Evolutionary conservation across 2,329 filamentous ascomycete species (phyloP), one percentile per base, ranked within the genome.

Genomic region (Ceratocystis diversiconidia): DNA sequence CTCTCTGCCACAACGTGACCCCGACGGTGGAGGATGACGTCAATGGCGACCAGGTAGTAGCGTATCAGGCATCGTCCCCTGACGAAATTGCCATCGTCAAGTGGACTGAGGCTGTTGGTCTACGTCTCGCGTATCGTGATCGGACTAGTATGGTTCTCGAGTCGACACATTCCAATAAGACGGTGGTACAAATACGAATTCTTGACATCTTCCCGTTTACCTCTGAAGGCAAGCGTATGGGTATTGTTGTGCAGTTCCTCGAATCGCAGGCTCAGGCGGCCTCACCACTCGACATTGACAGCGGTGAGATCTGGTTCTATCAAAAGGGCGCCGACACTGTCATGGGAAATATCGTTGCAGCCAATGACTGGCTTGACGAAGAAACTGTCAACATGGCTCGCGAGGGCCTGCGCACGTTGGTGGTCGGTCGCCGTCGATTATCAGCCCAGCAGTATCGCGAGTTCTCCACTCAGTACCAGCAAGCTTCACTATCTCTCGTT

Each of bases 381-480:
- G 94, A 99, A 75, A 97, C 94, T 0, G 90, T 90, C n/a, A 99
- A 99, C 74, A 99, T 99, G 95, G 95, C 95, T 5, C 86, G 94
- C 61, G 95, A 99, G 79, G 94, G 94, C 48, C 79, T 99, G 62
- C 87, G 94, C 66, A 99, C 94, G 0, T 80, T 99, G 5, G 94
- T 99, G 5, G 88, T 99, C 30, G 95, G 94, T n/a, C 85, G 95
- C 60, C 96, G 94, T 74, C 87, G 85, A 70, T 79, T 99, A 5
- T 92, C 90, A 0, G 71, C 79, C 5, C 82, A 87, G 70, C 88
- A 92, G 70, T 97, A 96, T 72, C 80, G 84, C 50, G 87, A 92
- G 50, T 99, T 99, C 72, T 82, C 87, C 0, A 73, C 78, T 28
- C 85, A 81, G 62, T 89, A 95, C 73, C 85, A 87, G 66, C 85